A percentile compares a stretch with the other conserved stretches of the same genome.
Conservation (phyloP, 73 alveolate species). For the Durusdinium trenchii region DNA sequence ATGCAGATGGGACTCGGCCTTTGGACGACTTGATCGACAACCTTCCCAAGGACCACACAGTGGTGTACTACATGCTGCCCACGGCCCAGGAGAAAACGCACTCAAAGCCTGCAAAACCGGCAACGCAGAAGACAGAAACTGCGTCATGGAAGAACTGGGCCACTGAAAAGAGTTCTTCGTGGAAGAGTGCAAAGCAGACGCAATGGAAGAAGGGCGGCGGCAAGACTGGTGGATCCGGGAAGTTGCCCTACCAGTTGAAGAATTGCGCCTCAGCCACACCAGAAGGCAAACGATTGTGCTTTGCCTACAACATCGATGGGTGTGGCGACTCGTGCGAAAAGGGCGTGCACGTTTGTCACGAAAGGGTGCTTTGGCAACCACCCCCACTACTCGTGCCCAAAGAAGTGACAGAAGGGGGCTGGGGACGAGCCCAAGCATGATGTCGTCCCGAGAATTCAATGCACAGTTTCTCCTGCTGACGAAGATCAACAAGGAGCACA, state of each 20-base stretch:
- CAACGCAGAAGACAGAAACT: no score
- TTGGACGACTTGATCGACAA: not conserved
- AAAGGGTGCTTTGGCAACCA: not conserved
- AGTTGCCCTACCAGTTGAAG: not conserved
- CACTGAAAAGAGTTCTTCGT: not conserved
- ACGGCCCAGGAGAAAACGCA: no score
- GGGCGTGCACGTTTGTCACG: not conserved
- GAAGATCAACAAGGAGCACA: not conserved
- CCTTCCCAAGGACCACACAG: not conserved
- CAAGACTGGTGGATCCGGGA: not conserved
- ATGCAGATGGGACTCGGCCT: not conserved
- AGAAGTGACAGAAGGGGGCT: not conserved
- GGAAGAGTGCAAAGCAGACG: not conserved
- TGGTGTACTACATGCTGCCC: no score
- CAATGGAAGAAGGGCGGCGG: not conserved
- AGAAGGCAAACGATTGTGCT: not conserved
- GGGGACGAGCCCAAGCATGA: not conserved
- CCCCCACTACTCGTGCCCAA: not conserved
- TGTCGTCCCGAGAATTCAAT: no score
- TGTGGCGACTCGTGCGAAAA: not conserved
- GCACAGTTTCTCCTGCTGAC: not conserved
- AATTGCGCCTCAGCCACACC: not conserved
- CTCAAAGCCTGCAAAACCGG: no score
- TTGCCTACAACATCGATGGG: conserved; percentile 4
- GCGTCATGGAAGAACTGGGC: not conserved